phyloP scores from a whole-genome alignment of 345 rosid species.

The Lumnitzera racemosa region DNA sequence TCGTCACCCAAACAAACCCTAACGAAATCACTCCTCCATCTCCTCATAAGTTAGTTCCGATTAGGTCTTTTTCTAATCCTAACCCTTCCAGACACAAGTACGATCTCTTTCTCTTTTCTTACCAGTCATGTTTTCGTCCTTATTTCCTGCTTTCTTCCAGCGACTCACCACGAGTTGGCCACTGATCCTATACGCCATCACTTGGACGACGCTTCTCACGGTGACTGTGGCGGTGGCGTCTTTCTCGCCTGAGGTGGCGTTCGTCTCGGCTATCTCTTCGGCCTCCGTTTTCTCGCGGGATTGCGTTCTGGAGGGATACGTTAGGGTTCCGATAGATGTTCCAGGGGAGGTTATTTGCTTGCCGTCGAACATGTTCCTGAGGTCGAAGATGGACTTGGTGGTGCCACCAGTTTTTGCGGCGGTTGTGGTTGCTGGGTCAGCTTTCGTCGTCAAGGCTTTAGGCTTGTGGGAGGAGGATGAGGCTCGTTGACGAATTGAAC shows the following conservation, averaged over 20 bases:
- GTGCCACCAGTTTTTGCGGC: slow-evolving; percentile 88
- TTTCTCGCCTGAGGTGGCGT: slow-evolving; percentile 70
- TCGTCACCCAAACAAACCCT: too few species aligned
- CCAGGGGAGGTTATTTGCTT: slow-evolving; percentile 58
- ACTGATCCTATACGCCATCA: slow-evolving; percentile 51
- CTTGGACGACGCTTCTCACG: slow-evolving; percentile 68
- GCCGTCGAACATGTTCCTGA: slow-evolving; percentile 46
- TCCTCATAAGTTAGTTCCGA: not conserved
- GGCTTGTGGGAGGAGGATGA: slow-evolving; percentile 59
- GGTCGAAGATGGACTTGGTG: slow-evolving; percentile 53
- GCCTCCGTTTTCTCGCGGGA: slow-evolving; percentile 40
- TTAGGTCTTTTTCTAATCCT: not conserved
- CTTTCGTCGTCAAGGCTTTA: slow-evolving; percentile 57
- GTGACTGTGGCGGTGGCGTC: slow-evolving; percentile 62
- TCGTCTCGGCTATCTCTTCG: slow-evolving; percentile 53
- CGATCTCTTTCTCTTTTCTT: not conserved
- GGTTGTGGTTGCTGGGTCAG: slow-evolving; percentile 67
- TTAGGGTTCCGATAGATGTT: slow-evolving; percentile 58
- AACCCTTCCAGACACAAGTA: not conserved
- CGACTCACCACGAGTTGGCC: slow-evolving; percentile 47
- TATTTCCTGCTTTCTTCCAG: slow-evolving; percentile 24
- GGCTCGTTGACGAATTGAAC: slow-evolving; percentile 14
- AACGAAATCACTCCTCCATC: not conserved
- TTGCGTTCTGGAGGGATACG: slow-evolving; percentile 33
- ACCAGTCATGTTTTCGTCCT: slow-evolving; percentile 11